A percentile compares a stretch with the other conserved stretches of the same genome.
These are phyloP conservation scores for Termitomyces sp. DNA, from an alignment of 1,284 basidiomycete species.

Conservation along the genomic window DNA sequence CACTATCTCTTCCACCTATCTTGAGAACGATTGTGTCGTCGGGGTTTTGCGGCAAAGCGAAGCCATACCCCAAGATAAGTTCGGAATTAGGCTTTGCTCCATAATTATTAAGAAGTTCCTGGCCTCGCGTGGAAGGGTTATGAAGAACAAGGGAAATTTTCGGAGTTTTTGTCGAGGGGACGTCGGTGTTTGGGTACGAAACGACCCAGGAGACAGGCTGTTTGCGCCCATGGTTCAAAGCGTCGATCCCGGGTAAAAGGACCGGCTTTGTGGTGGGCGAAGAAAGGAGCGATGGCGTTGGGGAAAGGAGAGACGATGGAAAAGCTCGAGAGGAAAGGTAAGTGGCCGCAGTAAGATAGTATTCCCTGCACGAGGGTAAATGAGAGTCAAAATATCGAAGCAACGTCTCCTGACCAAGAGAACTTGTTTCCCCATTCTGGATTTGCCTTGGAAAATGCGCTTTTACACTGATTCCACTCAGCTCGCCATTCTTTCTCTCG, in stretches of 20 bases:
- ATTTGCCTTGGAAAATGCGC: constrained; percentile 34
- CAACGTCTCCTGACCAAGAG: constrained; percentile 53
- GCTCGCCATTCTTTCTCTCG: constrained; percentile 52
- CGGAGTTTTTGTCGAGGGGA: constrained; percentile 15
- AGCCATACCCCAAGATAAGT: constrained; percentile 85
- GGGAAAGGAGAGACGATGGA: constrained; percentile 72
- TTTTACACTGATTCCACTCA: constrained; percentile 55
- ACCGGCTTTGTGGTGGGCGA: constrained; percentile 63
- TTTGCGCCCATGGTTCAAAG: constrained; percentile 74
- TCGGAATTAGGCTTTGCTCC: constrained; percentile 83
- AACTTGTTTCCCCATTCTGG: constrained; percentile 45
- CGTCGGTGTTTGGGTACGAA: constrained; percentile 30
- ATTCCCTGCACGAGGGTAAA: constrained; percentile 45
- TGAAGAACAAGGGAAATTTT: constrained; percentile 47
- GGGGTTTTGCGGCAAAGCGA: constrained; percentile 69
- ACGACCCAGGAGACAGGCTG: constrained; percentile 79
- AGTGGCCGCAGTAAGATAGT: constrained; percentile 66
- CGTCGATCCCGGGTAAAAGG: constrained; percentile 80
- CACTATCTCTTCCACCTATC: constrained; percentile 48
- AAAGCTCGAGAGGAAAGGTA: constrained; percentile 86
- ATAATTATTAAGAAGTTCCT: constrained; percentile 87
- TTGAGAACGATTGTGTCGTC: constrained; percentile 82
- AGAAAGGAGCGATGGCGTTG: constrained; percentile 46
- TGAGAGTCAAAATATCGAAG: constrained; percentile 1
- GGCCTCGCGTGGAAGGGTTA: constrained; percentile 31